Conservation (phyloP, 768 basidiomycete species). For the Russula earlei region DNA sequence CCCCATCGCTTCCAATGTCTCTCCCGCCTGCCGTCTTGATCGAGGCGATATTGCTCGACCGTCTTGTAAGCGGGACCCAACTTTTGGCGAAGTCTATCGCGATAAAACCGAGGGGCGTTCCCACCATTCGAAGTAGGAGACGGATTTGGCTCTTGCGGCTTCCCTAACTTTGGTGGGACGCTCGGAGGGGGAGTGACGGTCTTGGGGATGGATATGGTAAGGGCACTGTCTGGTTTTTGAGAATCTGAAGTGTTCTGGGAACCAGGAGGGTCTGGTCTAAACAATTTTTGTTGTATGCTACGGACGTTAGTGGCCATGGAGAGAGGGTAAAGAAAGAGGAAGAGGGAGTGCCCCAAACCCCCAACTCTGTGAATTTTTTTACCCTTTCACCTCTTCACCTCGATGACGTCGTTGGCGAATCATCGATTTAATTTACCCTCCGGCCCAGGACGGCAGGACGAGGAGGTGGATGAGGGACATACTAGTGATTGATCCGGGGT, state of each 20-base stretch:
- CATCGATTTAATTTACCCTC: neutral
- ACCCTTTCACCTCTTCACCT: neutral
- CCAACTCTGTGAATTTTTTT: neutral
- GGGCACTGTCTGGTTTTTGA: constrained; percentile 19
- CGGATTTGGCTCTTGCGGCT: neutral
- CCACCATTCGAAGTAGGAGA: constrained; percentile 15
- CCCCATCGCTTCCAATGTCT: constrained; percentile 99
- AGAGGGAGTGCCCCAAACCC: neutral
- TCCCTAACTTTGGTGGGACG: constrained; percentile 10
- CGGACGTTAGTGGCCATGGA: constrained; percentile 36
- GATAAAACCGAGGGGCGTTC: constrained; percentile 33
- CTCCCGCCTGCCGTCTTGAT: constrained; percentile 69
- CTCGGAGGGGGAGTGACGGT: constrained; percentile 31
- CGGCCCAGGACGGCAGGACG: too few species aligned
- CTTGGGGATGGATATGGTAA: constrained; percentile 69
- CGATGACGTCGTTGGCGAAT: constrained; percentile 7
- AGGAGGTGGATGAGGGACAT: too few species aligned
- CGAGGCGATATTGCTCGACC: constrained; percentile 75
- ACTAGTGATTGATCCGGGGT: constrained; percentile 6
- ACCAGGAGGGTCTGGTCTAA: constrained; percentile 4
- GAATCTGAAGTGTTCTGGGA: constrained; percentile 22
- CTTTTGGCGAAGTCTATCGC: constrained; percentile 52
- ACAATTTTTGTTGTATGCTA: constrained; percentile 46
- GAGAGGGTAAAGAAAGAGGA: constrained; percentile 13
- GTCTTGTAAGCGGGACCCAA: constrained; percentile 70